Percentiles rank a stretch among this genome's conserved stretches.
Conservation (phyloP, 352 stramenopile species). For the Phytophthora idaei region DNA sequence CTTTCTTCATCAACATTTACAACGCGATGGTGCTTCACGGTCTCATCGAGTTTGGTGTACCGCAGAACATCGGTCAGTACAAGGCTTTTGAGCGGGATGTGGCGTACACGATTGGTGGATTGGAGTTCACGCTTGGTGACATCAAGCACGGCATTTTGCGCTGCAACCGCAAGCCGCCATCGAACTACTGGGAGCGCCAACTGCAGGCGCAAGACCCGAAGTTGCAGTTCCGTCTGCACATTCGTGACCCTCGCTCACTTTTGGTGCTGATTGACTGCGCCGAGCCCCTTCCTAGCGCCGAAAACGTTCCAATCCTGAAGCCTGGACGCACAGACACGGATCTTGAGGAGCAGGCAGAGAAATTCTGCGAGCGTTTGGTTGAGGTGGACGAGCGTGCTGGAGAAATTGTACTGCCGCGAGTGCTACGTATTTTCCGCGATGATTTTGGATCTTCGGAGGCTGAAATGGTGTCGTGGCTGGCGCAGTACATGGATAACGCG, state of each 20-base stretch:
- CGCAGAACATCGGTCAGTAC: constrained; percentile 86
- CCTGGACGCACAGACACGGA: constrained; percentile 86
- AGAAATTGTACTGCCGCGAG: constrained; percentile 70
- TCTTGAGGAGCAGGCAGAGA: constrained; percentile 81
- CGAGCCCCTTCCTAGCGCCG: constrained; percentile 59
- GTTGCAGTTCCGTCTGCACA: constrained; percentile 86
- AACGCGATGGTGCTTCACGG: constrained; percentile 90
- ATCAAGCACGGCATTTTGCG: constrained; percentile 89
- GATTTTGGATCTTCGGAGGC: constrained; percentile 85
- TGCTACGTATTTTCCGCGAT: constrained; percentile 86
- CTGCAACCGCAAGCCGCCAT: constrained; percentile 87
- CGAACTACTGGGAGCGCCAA: constrained; percentile 88
- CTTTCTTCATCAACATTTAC: constrained; percentile 92
- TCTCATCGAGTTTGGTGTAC: constrained; percentile 83
- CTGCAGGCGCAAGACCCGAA: constrained; percentile 83
- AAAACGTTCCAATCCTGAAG: constrained; percentile 80
- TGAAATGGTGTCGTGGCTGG: constrained; percentile 88
- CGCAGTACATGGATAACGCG: constrained; percentile 82
- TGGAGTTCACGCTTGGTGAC: constrained; percentile 83
- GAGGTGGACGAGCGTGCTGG: constrained; percentile 57
- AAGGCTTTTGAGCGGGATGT: constrained; percentile 86
- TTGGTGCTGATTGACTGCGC: constrained; percentile 83
- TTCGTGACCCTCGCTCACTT: constrained; percentile 82
- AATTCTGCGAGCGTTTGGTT: constrained; percentile 74
- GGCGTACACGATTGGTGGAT: constrained; percentile 73